Base-by-base conservation (phyloP, 2,329 filamentous ascomycete species). In the Colletotrichum caudatum region DNA sequence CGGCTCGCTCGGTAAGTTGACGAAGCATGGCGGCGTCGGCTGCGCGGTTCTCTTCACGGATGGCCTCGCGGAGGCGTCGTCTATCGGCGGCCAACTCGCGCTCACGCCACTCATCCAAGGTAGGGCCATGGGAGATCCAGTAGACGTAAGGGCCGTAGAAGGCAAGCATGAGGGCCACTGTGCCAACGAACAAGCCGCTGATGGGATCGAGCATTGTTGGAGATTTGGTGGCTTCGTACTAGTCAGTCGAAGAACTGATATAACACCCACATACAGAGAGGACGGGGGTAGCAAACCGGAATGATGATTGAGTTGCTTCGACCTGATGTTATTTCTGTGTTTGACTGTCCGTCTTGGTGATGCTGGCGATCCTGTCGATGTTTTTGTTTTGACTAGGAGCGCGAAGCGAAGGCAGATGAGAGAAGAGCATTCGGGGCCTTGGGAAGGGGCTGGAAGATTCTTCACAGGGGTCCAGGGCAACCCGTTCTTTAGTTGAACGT, bases 61-160 rank as follows among this genome's bases (percentile, higher is more conserved):
- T 5, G 11, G 1, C 54, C 35, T 26, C 5, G 54, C 35, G 54
- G 23, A 57, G 54, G 54, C 54, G 54, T 9, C 11, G 35, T 57
- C 54, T 57, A n/a, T 57, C 35, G 35, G 35, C 54, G n/a, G 54
- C 54, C 9, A 23, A 12, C n/a, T 57, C 35, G 7, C 54, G 54
- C n/a, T 39, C 35, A 12, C 54, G 54, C 54, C 54, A 39, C 33
- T 57, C 54, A 33, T 57, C 54, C n/a, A 2, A 26, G 6, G 35
- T 39, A 3, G 35, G 54, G 12, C 35, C 35, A 1, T 39, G 35
- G 33, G n/a, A 23, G 35, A 39, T 57, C 54, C 54, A 57, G 35
- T 57, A 57, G 5, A 7, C 5, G 54, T 57, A 57, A 23, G 54
- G 35, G 20, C 54, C 54, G 14, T 39, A 57, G 20, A 39, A 4